Percentiles rank a stretch among this genome's conserved stretches.
These are phyloP conservation scores for Hamigera avellanea DNA, from an alignment of 495 filamentous ascomycete species.

Conservation along the genomic window DNA sequence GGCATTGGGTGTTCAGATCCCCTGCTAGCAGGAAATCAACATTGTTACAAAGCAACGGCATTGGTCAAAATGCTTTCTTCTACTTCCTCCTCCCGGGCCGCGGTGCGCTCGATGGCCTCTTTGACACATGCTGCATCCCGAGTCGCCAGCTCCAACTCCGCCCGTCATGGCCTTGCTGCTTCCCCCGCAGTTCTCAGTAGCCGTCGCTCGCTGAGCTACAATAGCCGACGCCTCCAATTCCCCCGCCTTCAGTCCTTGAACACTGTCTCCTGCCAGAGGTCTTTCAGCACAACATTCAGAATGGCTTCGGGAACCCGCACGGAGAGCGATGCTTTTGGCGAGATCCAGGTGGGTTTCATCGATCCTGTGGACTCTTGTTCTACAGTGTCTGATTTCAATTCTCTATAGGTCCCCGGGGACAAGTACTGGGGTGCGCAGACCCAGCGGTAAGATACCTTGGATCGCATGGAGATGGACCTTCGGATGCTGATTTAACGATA, in stretches of 20 bases:
- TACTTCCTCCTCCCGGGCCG: constrained; percentile 26
- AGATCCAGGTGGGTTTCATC: constrained; percentile 47
- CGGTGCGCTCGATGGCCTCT: constrained; percentile 33
- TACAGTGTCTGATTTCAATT: constrained; percentile 11
- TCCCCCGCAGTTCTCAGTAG: constrained; percentile 17
- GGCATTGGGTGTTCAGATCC: neutral
- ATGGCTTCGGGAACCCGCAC: constrained; percentile 45
- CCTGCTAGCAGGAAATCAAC: neutral
- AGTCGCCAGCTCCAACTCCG: constrained; percentile 14
- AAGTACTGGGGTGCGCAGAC: constrained; percentile 99
- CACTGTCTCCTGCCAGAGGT: constrained; percentile 25
- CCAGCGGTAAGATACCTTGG: constrained; percentile 52
- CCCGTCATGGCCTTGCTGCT: constrained; percentile 6
- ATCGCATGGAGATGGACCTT: neutral
- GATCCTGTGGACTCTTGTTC: neutral
- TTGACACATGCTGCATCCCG: constrained; percentile 26
- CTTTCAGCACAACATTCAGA: constrained; percentile 31
- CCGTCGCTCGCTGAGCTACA: constrained; percentile 24
- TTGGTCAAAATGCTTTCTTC: constrained; percentile 9
- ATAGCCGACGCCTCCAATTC: constrained; percentile 23
- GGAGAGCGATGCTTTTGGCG: constrained; percentile 95
- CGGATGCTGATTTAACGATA: constrained; percentile 16
- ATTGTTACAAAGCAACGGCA: constrained; percentile 4
- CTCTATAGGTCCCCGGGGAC: constrained; percentile 63
- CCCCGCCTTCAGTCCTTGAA: constrained; percentile 31